These are phyloP conservation scores for Xylaria palmicola DNA, from an alignment of 495 filamentous ascomycete species.

Conservation along the genomic window DNA sequence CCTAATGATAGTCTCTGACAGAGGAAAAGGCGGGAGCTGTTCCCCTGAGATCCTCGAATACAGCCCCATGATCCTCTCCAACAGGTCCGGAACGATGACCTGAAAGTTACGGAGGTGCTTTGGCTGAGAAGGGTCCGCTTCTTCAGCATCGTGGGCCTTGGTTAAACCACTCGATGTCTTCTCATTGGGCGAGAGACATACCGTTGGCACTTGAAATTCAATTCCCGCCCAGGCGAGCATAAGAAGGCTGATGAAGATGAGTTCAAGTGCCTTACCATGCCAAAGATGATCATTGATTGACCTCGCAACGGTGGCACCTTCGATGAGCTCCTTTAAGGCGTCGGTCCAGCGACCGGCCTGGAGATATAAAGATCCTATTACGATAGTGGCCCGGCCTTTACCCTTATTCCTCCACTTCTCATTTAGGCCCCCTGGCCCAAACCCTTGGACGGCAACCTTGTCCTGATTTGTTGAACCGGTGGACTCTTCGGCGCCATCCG, in stretches of 20 bases:
- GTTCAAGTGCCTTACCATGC: slow-evolving; percentile 94
- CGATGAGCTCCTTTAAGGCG: slow-evolving; percentile 80
- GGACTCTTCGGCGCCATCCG: slow-evolving; percentile 33
- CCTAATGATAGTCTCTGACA: slow-evolving; percentile 79
- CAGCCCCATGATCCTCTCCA: slow-evolving; percentile 79
- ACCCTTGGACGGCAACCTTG: slow-evolving; percentile 78
- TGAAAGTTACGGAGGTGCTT: slow-evolving; percentile 46
- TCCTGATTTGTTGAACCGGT: slow-evolving; percentile 61
- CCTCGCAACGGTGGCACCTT: slow-evolving; percentile 74
- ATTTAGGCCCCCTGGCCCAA: slow-evolving; percentile 68
- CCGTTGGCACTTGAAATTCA: slow-evolving; percentile 75
- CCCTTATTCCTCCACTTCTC: slow-evolving; percentile 81
- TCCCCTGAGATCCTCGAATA: slow-evolving; percentile 82
- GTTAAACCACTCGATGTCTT: slow-evolving; percentile 42
- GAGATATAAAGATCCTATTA: slow-evolving; percentile 83
- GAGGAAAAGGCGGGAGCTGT: slow-evolving; percentile 73
- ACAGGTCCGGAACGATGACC: slow-evolving; percentile 50
- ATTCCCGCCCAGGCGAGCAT: slow-evolving; percentile 82
- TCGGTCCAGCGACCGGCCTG: slow-evolving; percentile 86
- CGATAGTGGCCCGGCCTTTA: slow-evolving; percentile 74
- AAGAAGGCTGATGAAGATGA: slow-evolving; percentile 75
- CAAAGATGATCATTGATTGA: slow-evolving; percentile 87
- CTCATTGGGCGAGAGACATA: slow-evolving; percentile 48
- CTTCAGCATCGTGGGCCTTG: slow-evolving; percentile 48
- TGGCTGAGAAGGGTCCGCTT: slow-evolving; percentile 40